Base-by-base conservation (phyloP, 768 basidiomycete genomes). In the Dacryopinax primogenitus region DNA sequence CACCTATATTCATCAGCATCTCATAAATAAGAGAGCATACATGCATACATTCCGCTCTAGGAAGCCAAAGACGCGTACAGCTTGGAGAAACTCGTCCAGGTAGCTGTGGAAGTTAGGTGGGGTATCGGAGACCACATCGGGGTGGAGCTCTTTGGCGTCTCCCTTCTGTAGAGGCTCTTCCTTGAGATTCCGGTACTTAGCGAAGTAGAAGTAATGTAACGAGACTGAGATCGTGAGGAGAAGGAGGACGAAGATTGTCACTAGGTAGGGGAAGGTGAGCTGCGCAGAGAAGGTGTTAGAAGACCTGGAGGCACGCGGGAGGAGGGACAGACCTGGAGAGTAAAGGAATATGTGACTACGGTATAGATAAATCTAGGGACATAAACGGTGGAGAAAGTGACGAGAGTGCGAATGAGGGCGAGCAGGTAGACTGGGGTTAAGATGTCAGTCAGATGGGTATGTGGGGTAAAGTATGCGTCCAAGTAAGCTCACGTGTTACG, bases 51-150 rank as follows among this genome's bases (percentile, higher is more conserved):
- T 94, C 76, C 96, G 97, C 77, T 99, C 96, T 67, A 93, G 81
- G 73, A 98, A 98, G 21, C 96, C 96, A 71, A 99, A 99, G 11
- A 99, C 90, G 58, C 94, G 84, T 65, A 99, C 90, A 12, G 96
- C 96, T 70, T 94, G 88, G 64, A 98, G 76, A 73, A 99, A 98
- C 72, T 99, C 96, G 73, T 98, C 95, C 30, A 98, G 81, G 70
- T 98, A 98, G 71, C 95, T 94, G 73, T 95, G 93, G 73, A 97
- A 93, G 0, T 88, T 82, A 13, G 88, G 83, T 6, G 72, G 70
- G 15, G 85, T 79, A 63, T 88, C 86, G 67, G 86, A 83, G 66
- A 92, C 92, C 23, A 95, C 87, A 73, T 96, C 92, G 1, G 93
- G 93, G 76, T 95, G 93, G 44, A 92, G 81, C 70, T 90, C 88